Conservation (phyloP, 2,329 filamentous ascomycete genomes). For the Aspergillus ustus region DNA sequence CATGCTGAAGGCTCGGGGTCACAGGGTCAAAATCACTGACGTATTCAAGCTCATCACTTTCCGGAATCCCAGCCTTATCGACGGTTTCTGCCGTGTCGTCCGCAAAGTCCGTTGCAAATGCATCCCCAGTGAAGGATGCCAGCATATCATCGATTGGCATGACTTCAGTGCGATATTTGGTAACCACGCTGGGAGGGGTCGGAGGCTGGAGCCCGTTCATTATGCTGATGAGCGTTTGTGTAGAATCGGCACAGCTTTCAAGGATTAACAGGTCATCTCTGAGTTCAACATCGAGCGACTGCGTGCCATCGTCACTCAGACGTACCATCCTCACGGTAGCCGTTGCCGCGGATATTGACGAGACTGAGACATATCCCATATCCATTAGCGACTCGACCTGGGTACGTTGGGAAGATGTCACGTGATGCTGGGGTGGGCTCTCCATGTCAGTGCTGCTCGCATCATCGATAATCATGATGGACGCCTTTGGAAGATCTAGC, state of each 20-base stretch:
- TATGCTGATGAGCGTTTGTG: conserved; percentile 82
- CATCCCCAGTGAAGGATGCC: conserved; percentile 86
- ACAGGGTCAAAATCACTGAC: conserved; percentile 61
- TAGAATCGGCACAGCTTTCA: conserved; percentile 96
- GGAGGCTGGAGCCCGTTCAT: conserved; percentile 82
- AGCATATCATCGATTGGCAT: conserved; percentile 87
- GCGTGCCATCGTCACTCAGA: conserved; percentile 62
- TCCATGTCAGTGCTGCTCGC: conserved; percentile 53
- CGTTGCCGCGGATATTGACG: conserved; percentile 82
- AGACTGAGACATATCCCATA: conserved; percentile 82
- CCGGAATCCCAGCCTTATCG: conserved; percentile 47
- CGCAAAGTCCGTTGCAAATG: conserved; percentile 59
- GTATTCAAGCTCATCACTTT: conserved; percentile 52
- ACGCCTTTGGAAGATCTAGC: conserved; percentile 77
- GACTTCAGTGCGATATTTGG: conserved; percentile 85
- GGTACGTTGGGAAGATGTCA: conserved; percentile 38
- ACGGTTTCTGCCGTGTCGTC: conserved; percentile 50
- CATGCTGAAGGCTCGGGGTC: conserved; percentile 41
- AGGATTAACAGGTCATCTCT: conserved; percentile 85
- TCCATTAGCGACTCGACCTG: conserved; percentile 58
- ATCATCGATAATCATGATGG: conserved; percentile 82
- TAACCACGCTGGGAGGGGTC: conserved; percentile 76
- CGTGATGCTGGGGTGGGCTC: conserved; percentile 34
- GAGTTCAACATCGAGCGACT: conserved; percentile 77
- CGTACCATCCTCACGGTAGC: conserved; percentile 65